These are phyloP conservation scores for Eimeria maxima DNA, from an alignment of 169 alveolate species.

Conservation along the genomic window DNA sequence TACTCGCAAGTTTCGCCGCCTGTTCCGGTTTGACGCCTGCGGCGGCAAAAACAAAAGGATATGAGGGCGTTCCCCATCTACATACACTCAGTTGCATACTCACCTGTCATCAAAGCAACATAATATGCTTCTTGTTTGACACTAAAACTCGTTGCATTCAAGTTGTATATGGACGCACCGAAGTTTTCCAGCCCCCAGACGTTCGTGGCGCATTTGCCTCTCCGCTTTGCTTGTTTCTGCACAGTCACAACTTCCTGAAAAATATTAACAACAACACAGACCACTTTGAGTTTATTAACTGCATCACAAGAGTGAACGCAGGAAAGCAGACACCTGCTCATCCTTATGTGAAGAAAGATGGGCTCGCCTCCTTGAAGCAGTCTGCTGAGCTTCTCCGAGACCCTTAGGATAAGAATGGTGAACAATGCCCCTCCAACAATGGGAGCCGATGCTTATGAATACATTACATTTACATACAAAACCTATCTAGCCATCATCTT, in stretches of 20 bases:
- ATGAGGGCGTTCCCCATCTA: background rate
- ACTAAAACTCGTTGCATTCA: background rate
- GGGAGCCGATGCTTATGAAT: background rate
- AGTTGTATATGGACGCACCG: background rate
- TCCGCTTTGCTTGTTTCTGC: constrained; percentile 67
- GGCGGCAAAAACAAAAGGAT: background rate
- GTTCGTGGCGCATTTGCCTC: constrained; percentile 35
- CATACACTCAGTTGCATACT: background rate
- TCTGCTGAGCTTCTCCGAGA: no score
- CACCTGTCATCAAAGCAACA: background rate
- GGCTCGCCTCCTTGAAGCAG: background rate
- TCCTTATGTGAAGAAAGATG: background rate
- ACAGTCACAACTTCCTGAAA: constrained; percentile 53
- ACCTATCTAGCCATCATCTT: background rate
- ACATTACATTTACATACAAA: background rate
- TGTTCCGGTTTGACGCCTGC: constrained; percentile 61
- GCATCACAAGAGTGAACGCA: background rate
- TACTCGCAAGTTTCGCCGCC: constrained; percentile 75
- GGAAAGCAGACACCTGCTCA: background rate
- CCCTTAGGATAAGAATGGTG: no score
- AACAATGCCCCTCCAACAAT: no score
- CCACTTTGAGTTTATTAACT: background rate
- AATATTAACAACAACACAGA: background rate
- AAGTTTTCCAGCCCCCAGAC: constrained; percentile 66
- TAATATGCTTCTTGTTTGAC: background rate